A percentile compares a stretch with the other conserved stretches of the same genome.
phyloP scores from a whole-genome alignment of 2,329 filamentous ascomycete species.

The Hypoxylon sp. region DNA sequence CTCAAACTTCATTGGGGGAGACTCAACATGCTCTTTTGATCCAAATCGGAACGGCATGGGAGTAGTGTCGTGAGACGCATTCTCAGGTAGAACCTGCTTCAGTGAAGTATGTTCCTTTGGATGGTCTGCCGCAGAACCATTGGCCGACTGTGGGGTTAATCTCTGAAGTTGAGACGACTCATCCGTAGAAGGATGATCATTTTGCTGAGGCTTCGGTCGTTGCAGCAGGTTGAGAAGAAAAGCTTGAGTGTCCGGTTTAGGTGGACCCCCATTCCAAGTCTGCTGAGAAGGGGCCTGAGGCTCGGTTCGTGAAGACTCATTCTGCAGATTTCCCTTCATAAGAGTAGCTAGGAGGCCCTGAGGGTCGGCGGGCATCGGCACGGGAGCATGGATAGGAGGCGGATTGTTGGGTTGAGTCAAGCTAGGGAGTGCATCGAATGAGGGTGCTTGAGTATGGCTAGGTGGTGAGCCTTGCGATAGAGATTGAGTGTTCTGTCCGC shows the following conservation, averaged over 20 bases:
- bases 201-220: slow-evolving; percentile 77
- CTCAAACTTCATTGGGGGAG: slow-evolving; percentile 50
- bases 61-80: slow-evolving; percentile 48
- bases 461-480: slow-evolving; percentile 50
- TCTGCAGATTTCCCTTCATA: slow-evolving; percentile 70
- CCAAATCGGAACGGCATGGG: slow-evolving; percentile 49
- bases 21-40: slow-evolving; percentile 43
- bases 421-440: slow-evolving; percentile 43
- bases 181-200: slow-evolving; percentile 61
- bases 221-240: slow-evolving; percentile 90
- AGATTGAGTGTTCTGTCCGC: slow-evolving; percentile 58
- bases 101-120: slow-evolving; percentile 46
- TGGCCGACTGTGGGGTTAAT: slow-evolving; percentile 62
- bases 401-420: slow-evolving; percentile 51
- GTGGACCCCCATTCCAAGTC: slow-evolving; percentile 65
- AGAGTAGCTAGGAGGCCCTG: slow-evolving; percentile 71
- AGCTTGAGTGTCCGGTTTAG: slow-evolving; percentile 81
- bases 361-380: slow-evolving; percentile 69
- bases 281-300: slow-evolving; percentile 49
- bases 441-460: slow-evolving; percentile 43
- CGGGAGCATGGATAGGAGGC: slow-evolving; percentile 68
- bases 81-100: slow-evolving; percentile 45
- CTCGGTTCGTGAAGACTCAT: slow-evolving; percentile 61
- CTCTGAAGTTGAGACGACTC: slow-evolving; percentile 62
- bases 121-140: slow-evolving; percentile 54